Conservation (phyloP, 345 rosid species). For the Xanthoceras sorbifolium region DNA sequence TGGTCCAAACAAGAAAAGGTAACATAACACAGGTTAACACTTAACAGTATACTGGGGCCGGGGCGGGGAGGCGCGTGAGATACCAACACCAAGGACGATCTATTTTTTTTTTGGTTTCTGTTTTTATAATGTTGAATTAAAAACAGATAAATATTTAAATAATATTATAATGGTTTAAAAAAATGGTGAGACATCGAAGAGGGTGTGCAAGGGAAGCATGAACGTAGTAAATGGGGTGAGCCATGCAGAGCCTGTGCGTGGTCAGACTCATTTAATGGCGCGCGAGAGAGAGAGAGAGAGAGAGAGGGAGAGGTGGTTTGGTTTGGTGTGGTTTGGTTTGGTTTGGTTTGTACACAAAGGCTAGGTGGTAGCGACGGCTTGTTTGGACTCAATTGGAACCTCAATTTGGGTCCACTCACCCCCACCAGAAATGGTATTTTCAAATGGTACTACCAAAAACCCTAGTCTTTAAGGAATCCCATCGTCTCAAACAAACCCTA, state of each 20-base stretch:
- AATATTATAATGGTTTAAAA: background rate
- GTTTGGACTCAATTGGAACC: background rate
- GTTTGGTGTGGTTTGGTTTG: background rate
- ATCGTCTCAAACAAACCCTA: no score
- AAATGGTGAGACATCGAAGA: background rate
- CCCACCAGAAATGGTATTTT: background rate
- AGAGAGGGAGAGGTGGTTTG: background rate
- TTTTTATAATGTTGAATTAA: background rate
- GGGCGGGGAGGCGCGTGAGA: conserved; percentile 15
- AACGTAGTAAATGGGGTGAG: conserved; percentile 35
- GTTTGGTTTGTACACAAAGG: background rate
- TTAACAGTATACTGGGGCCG: no score
- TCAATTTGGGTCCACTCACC: background rate
- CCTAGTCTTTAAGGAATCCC: background rate
- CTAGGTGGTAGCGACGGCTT: background rate
- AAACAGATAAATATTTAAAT: background rate
- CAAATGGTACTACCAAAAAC: background rate
- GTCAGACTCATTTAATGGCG: conserved; percentile 34
- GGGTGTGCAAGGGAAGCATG: conserved; percentile 51
- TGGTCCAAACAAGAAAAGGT: no score
- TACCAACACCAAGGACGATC: background rate
- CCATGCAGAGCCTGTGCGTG: conserved; percentile 32
- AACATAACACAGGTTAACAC: background rate
- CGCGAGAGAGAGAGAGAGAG: background rate
- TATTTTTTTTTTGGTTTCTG: background rate